These are phyloP conservation scores for Sphaerulina vaccinii DNA, from an alignment of 2,329 filamentous ascomycete species.

Conservation along the genomic window DNA sequence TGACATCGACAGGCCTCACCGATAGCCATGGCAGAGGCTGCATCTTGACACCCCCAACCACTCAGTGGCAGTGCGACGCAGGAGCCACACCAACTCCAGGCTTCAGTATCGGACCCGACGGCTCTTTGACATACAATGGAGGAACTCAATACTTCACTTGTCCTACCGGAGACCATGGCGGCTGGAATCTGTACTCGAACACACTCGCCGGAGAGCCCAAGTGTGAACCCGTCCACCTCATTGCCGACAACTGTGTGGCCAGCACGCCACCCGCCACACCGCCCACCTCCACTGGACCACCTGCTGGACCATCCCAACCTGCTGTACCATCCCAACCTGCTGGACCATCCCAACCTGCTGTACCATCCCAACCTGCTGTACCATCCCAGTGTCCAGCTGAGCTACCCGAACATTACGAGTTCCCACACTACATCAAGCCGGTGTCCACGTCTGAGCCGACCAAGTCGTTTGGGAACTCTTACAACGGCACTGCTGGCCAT, in stretches of 20 bases:
- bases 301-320: background rate
- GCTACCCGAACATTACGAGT: no score
- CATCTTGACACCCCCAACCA: constrained; percentile 60
- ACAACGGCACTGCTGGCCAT: constrained; percentile 56
- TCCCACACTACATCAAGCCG: constrained; percentile 63
- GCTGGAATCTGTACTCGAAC: constrained; percentile 56
- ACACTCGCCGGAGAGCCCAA: constrained; percentile 45
- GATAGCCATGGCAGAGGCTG: constrained; percentile 55
- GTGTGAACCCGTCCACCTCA: constrained; percentile 52
- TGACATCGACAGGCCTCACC: constrained; percentile 42
- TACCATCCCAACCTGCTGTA: background rate
- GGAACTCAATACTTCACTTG: constrained; percentile 60
- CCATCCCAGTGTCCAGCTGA: no score
- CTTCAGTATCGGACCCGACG: constrained; percentile 57
- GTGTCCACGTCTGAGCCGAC: constrained; percentile 56
- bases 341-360: background rate
- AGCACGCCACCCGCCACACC: constrained; percentile 6
- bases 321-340: background rate
- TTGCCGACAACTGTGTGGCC: constrained; percentile 22
- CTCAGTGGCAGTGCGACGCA: constrained; percentile 61
- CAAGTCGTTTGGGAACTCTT: constrained; percentile 54
- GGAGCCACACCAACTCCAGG: constrained; percentile 53
- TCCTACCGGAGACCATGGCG: constrained; percentile 54
- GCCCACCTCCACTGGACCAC: background rate
- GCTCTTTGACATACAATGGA: constrained; percentile 53